Percentiles rank a stretch among this genome's conserved stretches.
phyloP scores from a whole-genome alignment of 2,329 filamentous ascomycete genomes.

The Capronia epimyces region DNA sequence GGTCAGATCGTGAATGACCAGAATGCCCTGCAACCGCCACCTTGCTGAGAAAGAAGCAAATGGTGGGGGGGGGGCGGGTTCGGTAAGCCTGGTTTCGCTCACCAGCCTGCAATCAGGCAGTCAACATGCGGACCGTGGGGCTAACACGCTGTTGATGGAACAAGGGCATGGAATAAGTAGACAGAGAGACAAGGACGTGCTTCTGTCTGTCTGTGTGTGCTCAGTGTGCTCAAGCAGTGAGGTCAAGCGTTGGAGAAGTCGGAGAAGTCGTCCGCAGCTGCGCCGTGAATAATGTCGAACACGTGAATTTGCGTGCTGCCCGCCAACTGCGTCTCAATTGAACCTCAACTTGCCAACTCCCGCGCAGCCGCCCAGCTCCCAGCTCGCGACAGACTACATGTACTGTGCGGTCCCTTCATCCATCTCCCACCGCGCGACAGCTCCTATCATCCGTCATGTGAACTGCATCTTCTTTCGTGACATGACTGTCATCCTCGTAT shows the following conservation, averaged over 20 bases:
- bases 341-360: neutral
- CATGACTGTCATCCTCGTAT: neutral
- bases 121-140: no score
- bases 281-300: neutral
- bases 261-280: neutral
- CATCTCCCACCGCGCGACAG: neutral
- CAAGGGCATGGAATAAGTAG: no score
- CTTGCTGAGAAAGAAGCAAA: neutral
- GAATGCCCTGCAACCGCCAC: neutral
- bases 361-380: neutral
- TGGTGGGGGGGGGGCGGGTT: no score
- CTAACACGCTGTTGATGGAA: no score
- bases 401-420: neutral
- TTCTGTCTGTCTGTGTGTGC: neutral
- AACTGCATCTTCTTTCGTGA: neutral
- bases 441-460: neutral
- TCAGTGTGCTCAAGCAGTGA: neutral
- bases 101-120: no score
- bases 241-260: neutral
- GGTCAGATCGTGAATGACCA: neutral
- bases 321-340: neutral
- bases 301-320: neutral
- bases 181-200: neutral
- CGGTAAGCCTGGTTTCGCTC: no score
- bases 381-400: neutral